Conservation (phyloP, 345 rosid genomes). For the Lumnitzera littorea region DNA sequence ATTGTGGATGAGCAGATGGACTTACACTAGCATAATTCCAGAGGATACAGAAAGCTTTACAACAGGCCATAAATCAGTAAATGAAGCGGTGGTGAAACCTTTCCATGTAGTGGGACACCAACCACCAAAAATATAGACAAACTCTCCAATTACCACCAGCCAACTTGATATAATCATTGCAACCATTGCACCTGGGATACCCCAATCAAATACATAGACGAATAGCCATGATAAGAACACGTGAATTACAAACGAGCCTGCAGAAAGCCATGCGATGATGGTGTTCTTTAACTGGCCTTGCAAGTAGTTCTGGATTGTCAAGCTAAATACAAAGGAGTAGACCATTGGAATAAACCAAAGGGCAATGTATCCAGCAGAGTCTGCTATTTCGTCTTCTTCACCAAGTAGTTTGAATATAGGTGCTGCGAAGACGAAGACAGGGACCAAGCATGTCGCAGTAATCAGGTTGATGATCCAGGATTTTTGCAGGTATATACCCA, state of each 20-base stretch:
- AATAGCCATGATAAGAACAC: conserved; percentile 6
- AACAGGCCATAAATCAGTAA: conserved; percentile 2
- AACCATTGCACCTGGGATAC: conserved; percentile 3
- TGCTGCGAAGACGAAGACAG: not conserved
- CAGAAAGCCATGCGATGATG: not conserved
- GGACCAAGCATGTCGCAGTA: not conserved
- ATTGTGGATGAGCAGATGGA: not conserved
- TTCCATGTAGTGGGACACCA: conserved; percentile 10
- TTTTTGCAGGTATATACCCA: conserved; percentile 27
- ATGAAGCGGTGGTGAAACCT: conserved; percentile 6
- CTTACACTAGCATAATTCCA: conserved; percentile 6
- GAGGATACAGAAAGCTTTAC: conserved; percentile 12
- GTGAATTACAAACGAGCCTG: not conserved
- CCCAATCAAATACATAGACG: not conserved
- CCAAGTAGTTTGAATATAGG: not conserved
- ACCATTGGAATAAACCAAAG: conserved; percentile 3
- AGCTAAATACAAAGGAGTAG: not conserved
- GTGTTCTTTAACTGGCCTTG: conserved; percentile 15
- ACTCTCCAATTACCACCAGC: not conserved
- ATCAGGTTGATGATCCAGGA: conserved; percentile 12
- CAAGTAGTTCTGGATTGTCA: conserved; percentile 23
- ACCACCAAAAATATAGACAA: conserved; percentile 7
- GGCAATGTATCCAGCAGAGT: not conserved
- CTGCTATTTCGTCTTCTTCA: not conserved
- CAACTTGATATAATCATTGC: not conserved